Evolutionary conservation across 768 basidiomycete genomes (phyloP), one percentile per base, ranked within the genome.

Genomic region (Fistulinella prunicolor): DNA sequence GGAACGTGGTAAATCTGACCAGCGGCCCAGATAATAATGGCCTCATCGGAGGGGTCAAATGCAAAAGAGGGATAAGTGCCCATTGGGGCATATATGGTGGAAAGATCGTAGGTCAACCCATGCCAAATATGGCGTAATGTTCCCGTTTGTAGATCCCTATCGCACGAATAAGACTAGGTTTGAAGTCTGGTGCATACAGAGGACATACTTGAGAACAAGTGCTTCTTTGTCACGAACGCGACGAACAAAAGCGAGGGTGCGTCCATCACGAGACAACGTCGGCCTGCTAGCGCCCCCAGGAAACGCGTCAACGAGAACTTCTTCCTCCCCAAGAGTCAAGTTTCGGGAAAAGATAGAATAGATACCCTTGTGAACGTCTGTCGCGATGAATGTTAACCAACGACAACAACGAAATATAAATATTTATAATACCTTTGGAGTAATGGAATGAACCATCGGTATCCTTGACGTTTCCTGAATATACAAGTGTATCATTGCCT

Each of bases 1-100:
- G 86, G 85, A 10, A 88, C 73, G 13, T 69, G 72, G 60, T 81
- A 79, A 21, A 88, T 85, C 48, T 85, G 78, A 3, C 86, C 86
- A 2, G 82, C 78, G 4, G 86, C 83, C 86, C 86, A 88, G 47
- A 88, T 82, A 52, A 88, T 73, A 44, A 88, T 67, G 20, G 60
- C 62, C 19, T 56, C 53, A 20, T 62, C 57, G 23, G 51, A 57
- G 7, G 62, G 49, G 49, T 51, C 47, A 59, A 88, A 88, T 9
- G 85, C 74, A 58, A 85, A 89, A 1, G 84, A 82, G 0, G 86
- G 86, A 55, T 89, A 89, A 34, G 86, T 89, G 10, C 85, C 84
- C 84, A 87, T 87, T 0, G 86, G 86, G 13, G 85, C 83, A 9
- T 80, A 86, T 42, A 86, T 71, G 9, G 63, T 61, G 19, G 72